Evolutionary conservation across 2,329 filamentous ascomycete genomes (phyloP).

Genomic region (Cladobotryum mycophilum): DNA sequence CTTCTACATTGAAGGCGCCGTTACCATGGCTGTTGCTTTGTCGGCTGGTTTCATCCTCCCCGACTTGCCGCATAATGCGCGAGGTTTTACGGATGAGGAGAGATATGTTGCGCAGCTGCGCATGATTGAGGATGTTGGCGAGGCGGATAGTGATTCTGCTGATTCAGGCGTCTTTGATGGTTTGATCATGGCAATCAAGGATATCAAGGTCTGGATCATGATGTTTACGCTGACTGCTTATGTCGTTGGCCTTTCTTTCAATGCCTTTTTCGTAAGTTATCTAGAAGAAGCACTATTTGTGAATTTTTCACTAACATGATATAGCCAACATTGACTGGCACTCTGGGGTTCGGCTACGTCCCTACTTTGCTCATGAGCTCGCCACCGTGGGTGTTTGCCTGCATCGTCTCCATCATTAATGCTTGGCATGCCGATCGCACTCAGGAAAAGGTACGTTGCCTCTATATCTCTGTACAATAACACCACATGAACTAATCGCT

Average conservation of each 20-base stretch:
- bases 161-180: constrained; percentile 48
- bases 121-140: constrained; percentile 52
- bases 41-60: constrained; percentile 43
- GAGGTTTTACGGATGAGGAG: constrained; percentile 56
- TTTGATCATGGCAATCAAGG: constrained; percentile 52
- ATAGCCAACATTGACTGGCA: constrained; percentile 45
- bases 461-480: background rate
- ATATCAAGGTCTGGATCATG: constrained; percentile 58
- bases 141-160: constrained; percentile 45
- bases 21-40: constrained; percentile 45
- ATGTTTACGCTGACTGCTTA: constrained; percentile 57
- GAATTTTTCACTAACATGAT: constrained; percentile 2
- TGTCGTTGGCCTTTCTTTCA: constrained; percentile 52
- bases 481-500: background rate
- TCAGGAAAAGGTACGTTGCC: constrained; percentile 42
- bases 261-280: constrained; percentile 47
- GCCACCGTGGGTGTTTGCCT: constrained; percentile 54
- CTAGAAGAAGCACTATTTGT: background rate
- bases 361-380: constrained; percentile 50
- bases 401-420: constrained; percentile 48
- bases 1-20: constrained; percentile 52
- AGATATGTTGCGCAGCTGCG: constrained; percentile 46
- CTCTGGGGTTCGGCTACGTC: constrained; percentile 46
- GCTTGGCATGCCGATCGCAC: constrained; percentile 51
- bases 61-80: constrained; percentile 49